Percentiles rank a stretch among this genome's conserved stretches.
These are phyloP conservation scores for Agrocybe chaxingu DNA, from an alignment of 768 basidiomycete genomes.

Conservation along the genomic window DNA sequence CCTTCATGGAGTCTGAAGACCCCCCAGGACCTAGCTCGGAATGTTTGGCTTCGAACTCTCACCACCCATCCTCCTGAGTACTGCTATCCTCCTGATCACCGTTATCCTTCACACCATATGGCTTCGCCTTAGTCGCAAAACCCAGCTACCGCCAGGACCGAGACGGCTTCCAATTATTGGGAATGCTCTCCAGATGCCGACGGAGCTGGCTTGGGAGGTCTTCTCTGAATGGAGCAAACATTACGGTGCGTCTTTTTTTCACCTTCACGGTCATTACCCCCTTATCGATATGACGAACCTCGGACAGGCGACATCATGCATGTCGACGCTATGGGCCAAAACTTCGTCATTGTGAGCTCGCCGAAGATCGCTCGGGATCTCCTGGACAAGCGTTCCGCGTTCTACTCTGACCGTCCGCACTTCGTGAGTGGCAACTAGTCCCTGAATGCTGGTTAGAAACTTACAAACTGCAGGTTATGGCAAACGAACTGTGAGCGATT, in stretches of 20 bases:
- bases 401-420: constrained; percentile 44
- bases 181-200: constrained; percentile 21
- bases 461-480: constrained; percentile 7
- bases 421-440: constrained; percentile 17
- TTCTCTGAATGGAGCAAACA: constrained; percentile 17
- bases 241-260: constrained; percentile 10
- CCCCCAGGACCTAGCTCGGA: too few relatives aligned
- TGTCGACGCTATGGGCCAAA: constrained; percentile 39
- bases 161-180: constrained; percentile 19
- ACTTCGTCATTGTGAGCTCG: constrained; percentile 34
- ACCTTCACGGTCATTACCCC: background rate
- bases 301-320: constrained; percentile 31
- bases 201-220: constrained; percentile 15
- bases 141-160: constrained; percentile 22
- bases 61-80: too few relatives aligned
- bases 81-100: too few relatives aligned
- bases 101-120: too few relatives aligned
- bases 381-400: constrained; percentile 40
- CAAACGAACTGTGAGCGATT: constrained; percentile 10
- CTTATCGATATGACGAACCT: background rate
- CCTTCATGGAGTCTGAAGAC: too few relatives aligned
- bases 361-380: constrained; percentile 33
- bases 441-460: background rate
- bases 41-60: too few relatives aligned
- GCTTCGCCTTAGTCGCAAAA: background rate